These are phyloP conservation scores for Angomonas ambiguus DNA, from an alignment of 208 protist genomes.

Conservation along the genomic window DNA sequence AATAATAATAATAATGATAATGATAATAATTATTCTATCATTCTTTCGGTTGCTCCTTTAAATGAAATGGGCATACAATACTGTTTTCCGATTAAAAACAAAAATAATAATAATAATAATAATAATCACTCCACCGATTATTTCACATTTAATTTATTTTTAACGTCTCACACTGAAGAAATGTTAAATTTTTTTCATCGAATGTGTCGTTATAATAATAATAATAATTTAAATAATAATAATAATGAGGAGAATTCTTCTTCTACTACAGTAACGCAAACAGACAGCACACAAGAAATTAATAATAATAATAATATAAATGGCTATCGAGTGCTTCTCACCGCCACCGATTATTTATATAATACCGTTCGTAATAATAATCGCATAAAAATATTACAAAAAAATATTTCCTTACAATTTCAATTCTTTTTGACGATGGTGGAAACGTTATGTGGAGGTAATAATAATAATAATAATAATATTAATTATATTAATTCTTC, in stretches of 20 bases:
- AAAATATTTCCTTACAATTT: neutral
- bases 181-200: neutral
- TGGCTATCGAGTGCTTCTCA: too few relatives aligned
- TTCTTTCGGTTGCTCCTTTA: neutral
- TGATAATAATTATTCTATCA: neutral
- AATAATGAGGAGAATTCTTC: too few relatives aligned
- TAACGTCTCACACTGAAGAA: neutral
- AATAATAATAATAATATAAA: constrained; percentile 5
- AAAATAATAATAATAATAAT: too few relatives aligned
- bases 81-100: neutral
- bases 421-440: neutral
- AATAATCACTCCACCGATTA: neutral
- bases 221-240: too few relatives aligned
- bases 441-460: neutral
- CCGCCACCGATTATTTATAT: neutral
- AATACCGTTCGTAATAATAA: neutral
- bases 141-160: neutral
- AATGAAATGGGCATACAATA: neutral
- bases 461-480: constrained; percentile 3
- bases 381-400: neutral
- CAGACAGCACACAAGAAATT: neutral
- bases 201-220: too few relatives aligned
- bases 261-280: too few relatives aligned
- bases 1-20: constrained; percentile 2
- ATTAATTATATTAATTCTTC: neutral